Evolutionary conservation across 2,329 filamentous ascomycete genomes (phyloP), one percentile per base, ranked within the genome.

Genomic region (Scytalidium lignicola): DNA sequence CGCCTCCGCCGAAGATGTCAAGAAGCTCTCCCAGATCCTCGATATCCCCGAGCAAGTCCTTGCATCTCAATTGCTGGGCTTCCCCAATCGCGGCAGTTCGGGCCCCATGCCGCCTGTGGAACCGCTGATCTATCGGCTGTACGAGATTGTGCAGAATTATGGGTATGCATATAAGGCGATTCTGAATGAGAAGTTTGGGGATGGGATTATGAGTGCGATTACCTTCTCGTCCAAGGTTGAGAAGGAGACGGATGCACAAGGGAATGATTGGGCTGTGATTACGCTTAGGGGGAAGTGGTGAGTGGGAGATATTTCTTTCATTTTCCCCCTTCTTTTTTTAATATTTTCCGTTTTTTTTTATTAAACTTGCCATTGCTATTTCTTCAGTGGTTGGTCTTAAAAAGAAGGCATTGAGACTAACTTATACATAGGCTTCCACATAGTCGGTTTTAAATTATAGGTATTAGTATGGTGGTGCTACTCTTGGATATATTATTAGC

Each of bases 191-290:
- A 96, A 96, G 76, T 90, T 90, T 64, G 87, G 87, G 0, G 87
- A 91, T 65, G 92, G 92, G 1, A 97, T 97, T 64, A 96, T 97
- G 92, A 95, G 90, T 65, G 92, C 91, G 1, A 96, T 96, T 63
- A 83, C 83, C 15, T 96, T 96, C 68, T 87, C 83, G 46, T 95
- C 90, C 0, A 90, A 90, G 64, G 87, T 97, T 2, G 90, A 96
- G 67, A 95, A 95, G 79, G 92, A 97, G 78, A 83, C 85, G 1
- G 92, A 96, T 66, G 82, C 86, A 52, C 80, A 88, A 61, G 91
- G 90, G 3, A 78, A 80, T 47, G 75, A 85, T 6, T 96, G 90
- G 90, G 90, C 86, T 3, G 83, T 90, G 58, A 95, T 96, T 76
- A 96, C 48, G 83, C 82, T 54, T 86, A 90, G 55, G 83, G 85